Percentiles rank a stretch among this genome's conserved stretches.
phyloP scores from a whole-genome alignment of 805 yeast genomes.

The Alloascoidea hylecoeti region DNA sequence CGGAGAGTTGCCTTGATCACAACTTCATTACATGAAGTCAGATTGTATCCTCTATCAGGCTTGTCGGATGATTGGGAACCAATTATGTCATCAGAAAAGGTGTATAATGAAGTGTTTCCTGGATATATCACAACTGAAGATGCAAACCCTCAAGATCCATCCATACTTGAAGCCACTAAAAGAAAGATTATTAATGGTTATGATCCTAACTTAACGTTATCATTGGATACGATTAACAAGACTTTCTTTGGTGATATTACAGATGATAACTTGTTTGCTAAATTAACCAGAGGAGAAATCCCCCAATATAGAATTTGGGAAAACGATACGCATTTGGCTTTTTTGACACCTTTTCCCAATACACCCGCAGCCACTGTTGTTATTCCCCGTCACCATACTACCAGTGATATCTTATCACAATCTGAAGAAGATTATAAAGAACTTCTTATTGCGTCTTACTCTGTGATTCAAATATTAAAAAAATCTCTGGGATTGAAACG shows the following conservation, averaged over 20 bases:
- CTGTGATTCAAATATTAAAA: neutral
- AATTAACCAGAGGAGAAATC: neutral
- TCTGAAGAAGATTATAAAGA: neutral
- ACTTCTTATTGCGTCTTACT: neutral
- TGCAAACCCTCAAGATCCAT: neutral
- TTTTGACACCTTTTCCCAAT: neutral
- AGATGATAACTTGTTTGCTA: neutral
- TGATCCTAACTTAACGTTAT: neutral
- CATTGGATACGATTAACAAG: neutral
- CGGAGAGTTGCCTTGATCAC: constrained; percentile 1
- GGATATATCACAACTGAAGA: neutral
- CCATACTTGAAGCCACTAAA: neutral
- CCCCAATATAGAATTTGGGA: neutral
- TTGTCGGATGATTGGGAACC: neutral
- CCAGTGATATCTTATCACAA: neutral
- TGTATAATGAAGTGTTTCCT: neutral
- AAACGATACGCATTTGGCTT: neutral
- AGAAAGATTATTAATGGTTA: neutral
- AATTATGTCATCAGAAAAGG: neutral
- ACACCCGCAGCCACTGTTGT: neutral
- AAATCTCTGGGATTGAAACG: neutral
- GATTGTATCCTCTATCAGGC: neutral
- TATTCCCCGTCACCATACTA: constrained; percentile 1
- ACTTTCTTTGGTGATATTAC: neutral
- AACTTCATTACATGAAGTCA: neutral